phyloP scores from a whole-genome alignment of 2,329 filamentous ascomycete genomes.

The Alternaria longipes region DNA sequence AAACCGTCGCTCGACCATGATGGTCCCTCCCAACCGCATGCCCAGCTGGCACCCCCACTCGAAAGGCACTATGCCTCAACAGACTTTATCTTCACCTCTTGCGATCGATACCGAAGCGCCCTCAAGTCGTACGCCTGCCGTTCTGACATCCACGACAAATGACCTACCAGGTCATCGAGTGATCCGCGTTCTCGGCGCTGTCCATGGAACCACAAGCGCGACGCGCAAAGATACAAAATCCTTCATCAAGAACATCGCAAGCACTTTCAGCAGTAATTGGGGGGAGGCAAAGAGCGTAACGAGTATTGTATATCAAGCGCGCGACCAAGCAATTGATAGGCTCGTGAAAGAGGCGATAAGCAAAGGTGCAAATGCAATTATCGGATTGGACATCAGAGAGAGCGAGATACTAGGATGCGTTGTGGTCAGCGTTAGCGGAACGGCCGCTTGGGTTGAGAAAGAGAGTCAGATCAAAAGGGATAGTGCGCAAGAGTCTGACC shows the following conservation, averaged over 20 bases:
- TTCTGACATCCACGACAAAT: constrained; percentile 42
- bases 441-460: constrained; percentile 43
- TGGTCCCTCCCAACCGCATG: constrained; percentile 37
- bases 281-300: constrained; percentile 46
- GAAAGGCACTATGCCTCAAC: constrained; percentile 24
- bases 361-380: constrained; percentile 44
- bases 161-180: constrained; percentile 40
- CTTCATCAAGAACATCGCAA: constrained; percentile 42
- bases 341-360: constrained; percentile 45
- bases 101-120: constrained; percentile 36
- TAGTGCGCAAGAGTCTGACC: constrained; percentile 31
- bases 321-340: constrained; percentile 47
- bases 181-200: constrained; percentile 39
- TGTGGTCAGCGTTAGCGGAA: constrained; percentile 45
- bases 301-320: constrained; percentile 43
- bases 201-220: constrained; percentile 45
- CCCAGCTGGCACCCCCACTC: constrained; percentile 38
- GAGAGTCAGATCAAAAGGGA: constrained; percentile 31
- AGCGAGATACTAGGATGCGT: constrained; percentile 47
- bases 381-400: constrained; percentile 44
- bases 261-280: constrained; percentile 30
- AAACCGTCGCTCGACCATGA: constrained; percentile 50
- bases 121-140: constrained; percentile 38
- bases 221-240: constrained; percentile 47
- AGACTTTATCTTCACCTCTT: constrained; percentile 13